Conservation (phyloP, 768 basidiomycete genomes). For the Boletus vinaceobasis region DNA sequence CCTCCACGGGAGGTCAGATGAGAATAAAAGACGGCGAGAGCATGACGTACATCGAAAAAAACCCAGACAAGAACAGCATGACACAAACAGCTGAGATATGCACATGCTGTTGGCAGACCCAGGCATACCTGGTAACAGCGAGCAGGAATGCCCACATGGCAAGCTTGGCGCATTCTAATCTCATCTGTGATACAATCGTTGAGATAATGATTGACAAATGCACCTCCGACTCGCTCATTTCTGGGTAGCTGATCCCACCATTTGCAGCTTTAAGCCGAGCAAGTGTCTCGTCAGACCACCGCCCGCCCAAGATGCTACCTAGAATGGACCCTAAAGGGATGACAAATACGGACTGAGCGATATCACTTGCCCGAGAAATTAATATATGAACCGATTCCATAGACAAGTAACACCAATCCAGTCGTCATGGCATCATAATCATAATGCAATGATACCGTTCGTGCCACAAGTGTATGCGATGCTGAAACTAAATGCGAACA, state of each 20-base stretch:
- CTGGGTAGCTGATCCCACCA: constrained; percentile 54
- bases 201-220: background rate
- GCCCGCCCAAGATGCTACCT: constrained; percentile 57
- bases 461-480: constrained; percentile 72
- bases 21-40: background rate
- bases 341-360: background rate
- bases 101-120: constrained; percentile 64
- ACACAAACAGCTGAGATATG: constrained; percentile 70
- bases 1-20: background rate
- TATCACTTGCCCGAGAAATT: no score
- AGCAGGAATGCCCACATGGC: constrained; percentile 56
- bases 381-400: constrained; percentile 54
- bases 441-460: constrained; percentile 66
- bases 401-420: constrained; percentile 77
- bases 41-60: constrained; percentile 62
- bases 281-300: constrained; percentile 54
- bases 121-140: constrained; percentile 66
- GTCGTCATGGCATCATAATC: constrained; percentile 66
- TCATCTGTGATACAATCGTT: constrained; percentile 48
- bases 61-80: constrained; percentile 71
- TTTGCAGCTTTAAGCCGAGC: constrained; percentile 42
- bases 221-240: constrained; percentile 41
- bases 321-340: constrained; percentile 39
- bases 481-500: constrained; percentile 69
- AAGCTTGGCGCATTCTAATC: constrained; percentile 60